Evolutionary conservation across 2,329 filamentous ascomycete species (phyloP), one percentile per base, ranked within the genome.

Genomic region (Lecanosticta acicola): DNA sequence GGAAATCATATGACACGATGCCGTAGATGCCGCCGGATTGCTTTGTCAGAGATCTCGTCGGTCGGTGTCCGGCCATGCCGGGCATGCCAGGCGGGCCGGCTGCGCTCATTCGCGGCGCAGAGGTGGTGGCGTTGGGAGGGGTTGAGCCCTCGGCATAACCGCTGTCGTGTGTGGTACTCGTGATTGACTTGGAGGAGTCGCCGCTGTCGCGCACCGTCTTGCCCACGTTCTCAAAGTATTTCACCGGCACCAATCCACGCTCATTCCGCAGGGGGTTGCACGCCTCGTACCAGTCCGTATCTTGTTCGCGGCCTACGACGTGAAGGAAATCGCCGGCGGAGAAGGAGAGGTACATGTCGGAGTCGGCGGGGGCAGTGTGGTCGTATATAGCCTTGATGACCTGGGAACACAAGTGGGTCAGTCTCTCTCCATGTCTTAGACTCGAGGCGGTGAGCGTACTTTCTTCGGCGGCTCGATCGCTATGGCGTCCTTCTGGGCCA

Each of bases 351-450:
- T 95, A 73, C 38, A 68, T 65, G 42, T 72, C 71, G 50, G 81
- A 80, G 35, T 64, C 60, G 43, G 54, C 50, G 61, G 84, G 79
- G 49, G 89, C 86, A 62, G 84, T 79, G 71, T 94, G 94, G 68
- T 94, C 87, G 76, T 94, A 95, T 48, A 96, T 83, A 21, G 93
- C 93, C 74, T 91, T 89, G 68, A 98, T 98, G 50, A 98, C 90
- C 90, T 96, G 48, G 19, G 33, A 16, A 18, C 18, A 16, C 34
- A 32, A 35, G 16, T 9, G 17, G 33, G 29, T 36, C 9, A 39
- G 21, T 29, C 19, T 13, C 7, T 21, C 13, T 21, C 11, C 32
- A 14, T 36, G 32, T 19, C 33, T 21, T 43, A 32, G 21, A 26
- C 33, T 16, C 17, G 42, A 11, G 13, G 13, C 7, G 7, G 33